Conservation (phyloP, 768 basidiomycete genomes). For the Lyophyllum shimeji region DNA sequence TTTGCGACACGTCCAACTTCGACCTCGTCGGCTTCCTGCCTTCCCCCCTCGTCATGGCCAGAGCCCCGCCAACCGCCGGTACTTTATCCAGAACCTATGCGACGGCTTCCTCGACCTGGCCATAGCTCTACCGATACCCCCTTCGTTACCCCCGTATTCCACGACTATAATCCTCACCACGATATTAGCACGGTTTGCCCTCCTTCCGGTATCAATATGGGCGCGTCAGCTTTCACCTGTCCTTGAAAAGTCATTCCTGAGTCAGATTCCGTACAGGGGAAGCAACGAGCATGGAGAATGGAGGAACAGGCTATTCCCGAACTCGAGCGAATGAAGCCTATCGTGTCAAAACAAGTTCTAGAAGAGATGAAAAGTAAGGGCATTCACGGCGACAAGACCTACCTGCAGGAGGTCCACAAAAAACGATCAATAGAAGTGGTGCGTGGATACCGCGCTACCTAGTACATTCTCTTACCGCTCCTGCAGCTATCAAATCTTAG, state of each 20-base stretch:
- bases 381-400: conserved; percentile 54
- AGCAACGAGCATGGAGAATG: conserved; percentile 55
- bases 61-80: conserved; percentile 22
- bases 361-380: conserved; percentile 55
- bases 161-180: conserved; percentile 74
- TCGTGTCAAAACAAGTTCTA: conserved; percentile 39
- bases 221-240: conserved; percentile 36
- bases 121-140: conserved; percentile 69
- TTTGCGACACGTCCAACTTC: conserved; percentile 29
- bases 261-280: conserved; percentile 44
- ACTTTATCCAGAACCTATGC: conserved; percentile 43
- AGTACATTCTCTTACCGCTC: background rate
- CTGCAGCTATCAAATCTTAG: conserved; percentile 51
- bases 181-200: conserved; percentile 54
- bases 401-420: conserved; percentile 45
- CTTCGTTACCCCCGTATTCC: conserved; percentile 68
- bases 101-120: conserved; percentile 79
- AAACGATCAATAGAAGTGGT: conserved; percentile 52
- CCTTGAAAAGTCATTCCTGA: background rate
- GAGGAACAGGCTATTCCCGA: conserved; percentile 63
- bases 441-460: conserved; percentile 16
- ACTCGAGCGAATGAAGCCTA: conserved; percentile 47
- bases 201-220: conserved; percentile 78
- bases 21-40: conserved; percentile 17
- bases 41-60: conserved; percentile 9